A percentile compares a stretch with the other conserved stretches of the same genome.
Evolutionary conservation across 1,284 basidiomycete genomes (phyloP).

Genomic region (Apiotrichum brassicae): DNA sequence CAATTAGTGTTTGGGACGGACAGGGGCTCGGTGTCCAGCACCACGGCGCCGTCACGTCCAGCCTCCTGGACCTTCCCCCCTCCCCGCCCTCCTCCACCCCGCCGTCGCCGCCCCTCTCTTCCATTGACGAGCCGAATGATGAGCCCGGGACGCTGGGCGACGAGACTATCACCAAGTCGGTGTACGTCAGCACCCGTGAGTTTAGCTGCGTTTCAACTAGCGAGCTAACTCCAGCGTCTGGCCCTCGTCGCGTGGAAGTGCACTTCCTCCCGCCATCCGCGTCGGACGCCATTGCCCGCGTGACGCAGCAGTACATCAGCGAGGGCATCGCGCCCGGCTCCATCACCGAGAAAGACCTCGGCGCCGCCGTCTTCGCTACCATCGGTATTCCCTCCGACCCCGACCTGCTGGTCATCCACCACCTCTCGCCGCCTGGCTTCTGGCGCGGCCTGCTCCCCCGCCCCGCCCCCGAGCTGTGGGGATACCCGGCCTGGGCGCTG

Average conservation of each 20-base stretch:
- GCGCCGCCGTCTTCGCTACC: constrained; percentile 14
- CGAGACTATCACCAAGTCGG: constrained; percentile 9
- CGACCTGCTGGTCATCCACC: constrained; percentile 32
- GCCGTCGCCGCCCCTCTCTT: background rate
- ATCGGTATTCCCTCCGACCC: constrained; percentile 24
- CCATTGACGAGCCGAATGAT: background rate
- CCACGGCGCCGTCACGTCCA: constrained; percentile 7
- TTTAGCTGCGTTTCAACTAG: background rate
- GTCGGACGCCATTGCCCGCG: constrained; percentile 8
- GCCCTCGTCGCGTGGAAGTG: constrained; percentile 11
- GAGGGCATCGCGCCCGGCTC: constrained; percentile 5
- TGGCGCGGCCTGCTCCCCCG: constrained; percentile 23
- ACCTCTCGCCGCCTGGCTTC: constrained; percentile 18
- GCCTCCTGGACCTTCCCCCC: constrained; percentile 15
- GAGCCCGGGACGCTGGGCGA: constrained; percentile 5
- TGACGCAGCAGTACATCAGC: constrained; percentile 10
- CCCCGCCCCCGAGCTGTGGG: constrained; percentile 32
- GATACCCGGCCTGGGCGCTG: constrained; percentile 36
- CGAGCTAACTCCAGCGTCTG: constrained; percentile 3
- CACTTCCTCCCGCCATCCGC: constrained; percentile 17
- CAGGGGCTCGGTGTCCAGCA: constrained; percentile 9
- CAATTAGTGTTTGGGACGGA: constrained; percentile 32
- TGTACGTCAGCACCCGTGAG: constrained; percentile 12
- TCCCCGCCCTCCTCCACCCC: constrained; percentile 10
- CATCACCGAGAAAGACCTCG: constrained; percentile 14